Conservation (phyloP, 1,139 yeast genomes). For the Kluyveromyces marxianus region DNA sequence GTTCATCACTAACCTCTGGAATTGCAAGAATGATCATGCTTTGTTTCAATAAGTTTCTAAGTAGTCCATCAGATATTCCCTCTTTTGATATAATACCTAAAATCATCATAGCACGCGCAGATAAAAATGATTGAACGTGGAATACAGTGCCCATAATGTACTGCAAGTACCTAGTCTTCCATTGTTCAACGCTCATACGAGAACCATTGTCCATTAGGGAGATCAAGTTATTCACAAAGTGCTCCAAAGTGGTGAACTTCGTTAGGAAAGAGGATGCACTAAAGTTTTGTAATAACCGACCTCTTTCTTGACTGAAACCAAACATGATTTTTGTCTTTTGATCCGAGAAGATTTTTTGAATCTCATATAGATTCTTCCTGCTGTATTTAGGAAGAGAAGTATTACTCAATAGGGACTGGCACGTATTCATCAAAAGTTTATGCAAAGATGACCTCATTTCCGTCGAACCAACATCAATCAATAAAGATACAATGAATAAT, state of each 20-base stretch:
- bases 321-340: conserved; percentile 69
- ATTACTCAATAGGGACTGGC: conserved; percentile 64
- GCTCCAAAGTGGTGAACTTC: conserved; percentile 51
- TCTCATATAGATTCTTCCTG: conserved; percentile 39
- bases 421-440: conserved; percentile 56
- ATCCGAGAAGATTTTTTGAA: conserved; percentile 56
- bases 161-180: conserved; percentile 67
- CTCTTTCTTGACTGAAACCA: conserved; percentile 66
- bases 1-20: conserved; percentile 29
- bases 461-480: conserved; percentile 66
- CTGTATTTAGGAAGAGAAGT: conserved; percentile 43
- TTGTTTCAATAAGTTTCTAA: conserved; percentile 30
- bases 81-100: conserved; percentile 62
- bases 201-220: conserved; percentile 52
- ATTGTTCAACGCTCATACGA: conserved; percentile 41
- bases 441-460: conserved; percentile 63
- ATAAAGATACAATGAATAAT: conserved; percentile 58
- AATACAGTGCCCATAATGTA: conserved; percentile 62
- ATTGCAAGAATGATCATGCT: conserved; percentile 35
- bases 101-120: conserved; percentile 63
- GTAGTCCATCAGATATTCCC: conserved; percentile 57
- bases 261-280: conserved; percentile 42
- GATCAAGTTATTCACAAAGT: conserved; percentile 54
- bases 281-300: conserved; percentile 31
- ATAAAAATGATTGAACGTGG: conserved; percentile 51